Evolutionary conservation across 108 stramenopile species (phyloP), one percentile per base, ranked within the genome.

Genomic region (Bacterosira constricta): DNA sequence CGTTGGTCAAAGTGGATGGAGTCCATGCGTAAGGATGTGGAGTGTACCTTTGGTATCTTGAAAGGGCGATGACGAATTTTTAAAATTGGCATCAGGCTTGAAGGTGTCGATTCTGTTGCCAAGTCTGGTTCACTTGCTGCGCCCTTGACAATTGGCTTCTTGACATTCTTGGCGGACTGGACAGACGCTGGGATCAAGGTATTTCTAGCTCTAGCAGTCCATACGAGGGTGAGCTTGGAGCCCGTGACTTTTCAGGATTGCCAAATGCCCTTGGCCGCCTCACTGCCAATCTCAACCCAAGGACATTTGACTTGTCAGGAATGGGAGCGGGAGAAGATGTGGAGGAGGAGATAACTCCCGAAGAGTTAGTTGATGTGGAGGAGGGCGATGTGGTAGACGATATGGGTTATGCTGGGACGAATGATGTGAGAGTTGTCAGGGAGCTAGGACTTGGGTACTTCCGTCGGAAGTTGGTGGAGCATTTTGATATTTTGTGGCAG

Each of bases 21-120:
- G 53, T 76, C 74, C 3, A 35, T 83, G 45, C 70, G 71, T 1
- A 83, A 83, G 25, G 72, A 83, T 64, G 72, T 83, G 17, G 82
- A 83, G 47, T 80, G 79, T 31, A 63, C 67, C 4, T 73, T 83
- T 54, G 71, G 76, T 2, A 82, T 82, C 31, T 63, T 78, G 36
- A 76, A 83, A 38, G 75, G 80, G 13, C 56, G 63, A 26, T 75
- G 78, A 36, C 52, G 73, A 0, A 83, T 83, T 41, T 45, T 78
- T 26, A 74, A 73, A 21, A 38, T 29, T 23, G 76, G 66, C 8
- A 36, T 69, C 26, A 39, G 76, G 6, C 0, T 77, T 0, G 47
- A 69, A 17, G 42, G 63, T 10, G 30, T 62, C 2, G 61, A 68
- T 0, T 0, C 15, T 2, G 31, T 44, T 58, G 82, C 71, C 12